Base-by-base conservation (phyloP, 805 yeast species). In the Ogataea trehalophila region DNA sequence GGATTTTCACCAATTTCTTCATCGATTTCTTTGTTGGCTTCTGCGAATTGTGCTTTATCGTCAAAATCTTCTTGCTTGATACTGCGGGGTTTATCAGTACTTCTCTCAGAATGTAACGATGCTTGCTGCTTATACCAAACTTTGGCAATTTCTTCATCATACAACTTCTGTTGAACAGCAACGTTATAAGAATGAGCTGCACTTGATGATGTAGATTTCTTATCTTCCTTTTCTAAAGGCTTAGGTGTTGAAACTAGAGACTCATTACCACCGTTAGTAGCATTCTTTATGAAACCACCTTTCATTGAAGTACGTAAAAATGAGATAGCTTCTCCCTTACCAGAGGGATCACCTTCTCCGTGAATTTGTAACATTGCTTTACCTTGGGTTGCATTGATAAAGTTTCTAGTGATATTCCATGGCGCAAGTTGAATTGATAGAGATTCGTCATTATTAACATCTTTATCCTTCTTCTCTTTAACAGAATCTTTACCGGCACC, bases 261-360 rank as follows among this genome's bases (percentile, higher is more conserved):
- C 0, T 50, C 58, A 14, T 55, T 55, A 18, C 48, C 51, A 20
- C 38, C 39, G 17, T 35, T 41, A 20, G 51, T 50, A 7, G 49
- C 51, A 44, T 53, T 60, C 38, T 56, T 61, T 33, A 65, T 61
- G 66, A 92, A 92, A 1, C 96, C 96, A 60, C 95, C 96, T 66
- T 92, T 94, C 88, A 92, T 95, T 0, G 97, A 88, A 0, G 97
- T 87, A 54, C 91, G 78, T 57, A 91, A 73, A 55, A 92, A 86
- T 9, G 96, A 88, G 55, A 87, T 87, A 0, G 92, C 96, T 54
- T 88, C 86, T 2, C 96, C 94, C 53, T 87, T 80, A 22, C 95
- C 96, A 0, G 96, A 82, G 1, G 96, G 95, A 64, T 94, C 98
- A 42, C 98, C 98, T 45, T 84, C 91, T 14, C 97, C 97, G 61